Base-by-base conservation (phyloP, 345 rosid species). In the Cochlearia excelsa region DNA sequence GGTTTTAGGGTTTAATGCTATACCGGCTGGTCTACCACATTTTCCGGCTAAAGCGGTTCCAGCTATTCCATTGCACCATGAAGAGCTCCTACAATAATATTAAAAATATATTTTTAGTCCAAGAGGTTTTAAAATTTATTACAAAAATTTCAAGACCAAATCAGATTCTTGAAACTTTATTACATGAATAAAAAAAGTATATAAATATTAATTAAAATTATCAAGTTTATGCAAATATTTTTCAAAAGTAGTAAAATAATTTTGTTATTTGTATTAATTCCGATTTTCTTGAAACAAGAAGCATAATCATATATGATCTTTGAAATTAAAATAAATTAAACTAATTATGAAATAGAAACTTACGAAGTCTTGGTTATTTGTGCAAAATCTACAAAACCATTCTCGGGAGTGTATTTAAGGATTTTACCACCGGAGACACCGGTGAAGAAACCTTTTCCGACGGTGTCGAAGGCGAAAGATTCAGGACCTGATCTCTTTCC, bases 1-100 rank as follows among this genome's bases (percentile, higher is more conserved):
- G 27, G 65, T 74, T 9, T 54, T 38, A 26, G 41, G 31, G 65
- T 62, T 51, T 35, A 81, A 54, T 11, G 66, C 61, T 52, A 79
- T 51, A 3, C 86, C 86, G 2, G 80, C 56, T 2, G 86, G 80
- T 54, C 80, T 63, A 2, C 80, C 86, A 6, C 78, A 81, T 28
- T 44, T 70, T 7, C 27, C 26, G 45, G 70, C 65, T 4, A 64
- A 42, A 23, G 59, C 61, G 6, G 65, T 71, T 74, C 73, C 82
- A 2, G 30, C 0, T n/a, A 5, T 9, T 63, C 81, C 76, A 2
- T 74, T 56, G 62, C 81, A 77, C 69, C 63, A 50, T 7, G 10
- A 33, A 8, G 43, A 16, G 26, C 9, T 57, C 66, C 72, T 69
- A 29, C 3, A 16, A 37, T 44, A n/a, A 51, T 16, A 16, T 16